These are phyloP conservation scores for Penicillium sp. DNA, from an alignment of 2,329 filamentous ascomycete species.

Conservation along the genomic window DNA sequence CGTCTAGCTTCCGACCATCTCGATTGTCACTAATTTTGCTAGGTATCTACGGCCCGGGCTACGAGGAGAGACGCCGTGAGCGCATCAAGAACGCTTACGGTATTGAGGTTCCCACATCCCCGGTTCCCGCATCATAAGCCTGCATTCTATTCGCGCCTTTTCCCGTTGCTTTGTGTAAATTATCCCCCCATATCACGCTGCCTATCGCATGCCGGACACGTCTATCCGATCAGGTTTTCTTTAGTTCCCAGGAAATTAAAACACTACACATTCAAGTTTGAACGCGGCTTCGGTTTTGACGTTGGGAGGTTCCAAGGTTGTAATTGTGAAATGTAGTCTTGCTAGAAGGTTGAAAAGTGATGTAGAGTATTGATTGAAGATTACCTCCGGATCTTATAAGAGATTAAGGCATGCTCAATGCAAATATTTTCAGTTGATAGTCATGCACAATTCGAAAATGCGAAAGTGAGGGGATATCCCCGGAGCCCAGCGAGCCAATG, in stretches of 20 bases:
- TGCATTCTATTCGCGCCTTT: conserved; percentile 21
- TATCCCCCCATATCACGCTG: conserved; percentile 27
- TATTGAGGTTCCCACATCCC: conserved; percentile 73
- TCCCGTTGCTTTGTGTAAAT: conserved; percentile 31
- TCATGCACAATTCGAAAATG: not conserved
- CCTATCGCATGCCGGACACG: conserved; percentile 24
- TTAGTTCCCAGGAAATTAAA: conserved; percentile 16
- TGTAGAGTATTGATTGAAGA: too few relatives aligned
- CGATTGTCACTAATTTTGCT: conserved; percentile 15
- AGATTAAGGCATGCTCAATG: too few relatives aligned
- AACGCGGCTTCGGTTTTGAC: not conserved
- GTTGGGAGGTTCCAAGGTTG: not conserved
- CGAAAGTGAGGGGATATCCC: conserved; percentile 9
- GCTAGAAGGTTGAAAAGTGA: too few relatives aligned
- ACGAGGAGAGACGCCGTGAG: conserved; percentile 79
- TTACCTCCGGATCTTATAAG: too few relatives aligned
- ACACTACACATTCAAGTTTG: conserved; percentile 6
- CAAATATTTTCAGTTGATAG: too few relatives aligned
- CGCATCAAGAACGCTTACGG: conserved; percentile 85
- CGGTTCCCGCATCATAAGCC: conserved; percentile 42
- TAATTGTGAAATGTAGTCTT: not conserved
- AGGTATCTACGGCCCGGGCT: conserved; percentile 81
- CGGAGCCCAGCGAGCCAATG: conserved; percentile 25
- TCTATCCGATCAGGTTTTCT: conserved; percentile 20
- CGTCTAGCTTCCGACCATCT: conserved; percentile 4